These are phyloP conservation scores for Colletotrichum sp. DNA, from an alignment of 2,329 filamentous ascomycete genomes.

Conservation along the genomic window DNA sequence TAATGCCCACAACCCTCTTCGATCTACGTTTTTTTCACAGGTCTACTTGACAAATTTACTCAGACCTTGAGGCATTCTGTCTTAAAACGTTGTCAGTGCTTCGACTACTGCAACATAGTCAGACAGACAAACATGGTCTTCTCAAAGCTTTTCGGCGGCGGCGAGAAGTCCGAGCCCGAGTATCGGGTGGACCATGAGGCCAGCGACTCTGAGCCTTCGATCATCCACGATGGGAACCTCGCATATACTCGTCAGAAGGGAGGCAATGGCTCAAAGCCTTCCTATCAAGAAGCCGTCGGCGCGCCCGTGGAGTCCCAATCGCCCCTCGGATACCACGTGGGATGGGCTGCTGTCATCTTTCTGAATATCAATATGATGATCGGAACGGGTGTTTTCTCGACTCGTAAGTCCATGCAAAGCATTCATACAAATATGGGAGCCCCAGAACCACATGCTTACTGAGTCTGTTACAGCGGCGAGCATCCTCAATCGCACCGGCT, in stretches of 20 bases:
- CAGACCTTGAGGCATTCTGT: background rate
- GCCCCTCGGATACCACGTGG: slow-evolving; percentile 65
- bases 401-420: slow-evolving; percentile 49
- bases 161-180: background rate
- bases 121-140: background rate
- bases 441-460: background rate
- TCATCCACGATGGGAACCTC: slow-evolving; percentile 43
- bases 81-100: background rate
- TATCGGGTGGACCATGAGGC: slow-evolving; percentile 1
- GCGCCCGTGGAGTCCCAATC: slow-evolving; percentile 65
- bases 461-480: slow-evolving; percentile 48
- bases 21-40: background rate
- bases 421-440: background rate
- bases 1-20: background rate
- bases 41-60: background rate
- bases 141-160: slow-evolving; percentile 7
- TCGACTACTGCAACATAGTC: background rate
- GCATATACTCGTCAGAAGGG: slow-evolving; percentile 46
- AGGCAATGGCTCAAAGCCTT: slow-evolving; percentile 53
- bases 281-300: slow-evolving; percentile 66
- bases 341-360: slow-evolving; percentile 60
- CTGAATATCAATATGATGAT: slow-evolving; percentile 69
- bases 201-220: slow-evolving; percentile 29
- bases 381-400: slow-evolving; percentile 69
- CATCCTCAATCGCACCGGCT: slow-evolving; percentile 65